Evolutionary conservation across 2,329 filamentous ascomycete genomes (phyloP).

Genomic region (Dactylellina drechsleri): DNA sequence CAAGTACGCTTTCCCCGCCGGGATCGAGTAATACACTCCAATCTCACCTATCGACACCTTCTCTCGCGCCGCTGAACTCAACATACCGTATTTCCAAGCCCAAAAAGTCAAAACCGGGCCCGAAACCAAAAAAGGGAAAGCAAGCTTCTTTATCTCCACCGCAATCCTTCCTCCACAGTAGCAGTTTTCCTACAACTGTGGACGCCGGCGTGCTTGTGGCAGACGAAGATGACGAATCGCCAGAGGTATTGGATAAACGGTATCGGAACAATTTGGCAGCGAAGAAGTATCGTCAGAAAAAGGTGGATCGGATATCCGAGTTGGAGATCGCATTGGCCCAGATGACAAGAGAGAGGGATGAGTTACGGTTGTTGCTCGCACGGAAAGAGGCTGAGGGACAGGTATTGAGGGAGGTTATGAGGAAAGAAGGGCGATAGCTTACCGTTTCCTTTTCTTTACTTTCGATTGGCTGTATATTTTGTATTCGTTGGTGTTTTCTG

Average conservation of each 20-base stretch:
- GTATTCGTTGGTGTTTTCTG: neutral
- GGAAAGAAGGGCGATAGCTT: constrained; percentile 19
- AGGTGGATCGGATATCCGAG: constrained; percentile 49
- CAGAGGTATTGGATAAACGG: constrained; percentile 44
- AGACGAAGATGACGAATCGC: constrained; percentile 35
- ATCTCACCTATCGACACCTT: neutral
- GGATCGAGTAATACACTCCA: neutral
- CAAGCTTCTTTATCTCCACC: constrained; percentile 22
- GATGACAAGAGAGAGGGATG: constrained; percentile 43
- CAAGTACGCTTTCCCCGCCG: constrained; percentile 8
- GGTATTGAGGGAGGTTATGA: constrained; percentile 51
- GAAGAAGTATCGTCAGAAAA: constrained; percentile 53
- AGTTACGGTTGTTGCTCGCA: constrained; percentile 37
- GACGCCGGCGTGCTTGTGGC: neutral
- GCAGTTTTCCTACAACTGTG: neutral
- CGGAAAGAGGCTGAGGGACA: constrained; percentile 50
- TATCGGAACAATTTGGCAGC: constrained; percentile 47
- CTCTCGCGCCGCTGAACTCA: constrained; percentile 13
- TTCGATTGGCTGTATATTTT: neutral
- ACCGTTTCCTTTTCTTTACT: constrained; percentile 13
- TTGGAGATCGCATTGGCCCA: constrained; percentile 40
- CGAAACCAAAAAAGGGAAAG: constrained; percentile 38
- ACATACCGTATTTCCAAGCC: constrained; percentile 32
- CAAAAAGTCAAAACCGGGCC: constrained; percentile 43
- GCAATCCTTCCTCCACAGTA: neutral